Base-by-base conservation (phyloP, 2,329 filamentous ascomycete genomes). In the Whalleya microplaca region DNA sequence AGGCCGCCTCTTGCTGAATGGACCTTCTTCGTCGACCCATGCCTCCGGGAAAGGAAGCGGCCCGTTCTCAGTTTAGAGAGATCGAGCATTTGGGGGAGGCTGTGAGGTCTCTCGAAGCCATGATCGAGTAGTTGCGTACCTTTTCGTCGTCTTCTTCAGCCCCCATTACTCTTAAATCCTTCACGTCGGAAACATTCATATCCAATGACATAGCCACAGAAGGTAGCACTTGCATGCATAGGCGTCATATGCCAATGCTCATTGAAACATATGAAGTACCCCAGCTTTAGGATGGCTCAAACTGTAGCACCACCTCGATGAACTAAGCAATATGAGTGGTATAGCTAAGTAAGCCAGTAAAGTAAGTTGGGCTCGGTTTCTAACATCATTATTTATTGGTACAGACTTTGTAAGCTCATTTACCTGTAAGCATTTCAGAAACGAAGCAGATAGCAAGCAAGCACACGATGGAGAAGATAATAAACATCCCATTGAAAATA, bases 401-500 rank as follows among this genome's bases (percentile, higher is more conserved):
- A n/a, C n/a, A n/a, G n/a, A n/a, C n/a, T n/a, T n/a, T n/a, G n/a
- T n/a, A n/a, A n/a, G n/a, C n/a, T n/a, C n/a, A n/a, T n/a, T n/a
- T n/a, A n/a, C n/a, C n/a, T n/a, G n/a, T n/a, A 4, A 27, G 9
- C 23, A 27, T 4, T 27, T 27, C 23, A 27, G 23, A 27, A 27
- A 27, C 23, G 23, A 27, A 27, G 9, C 5, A 8, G 27, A 48
- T 7, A 45, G 2, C 23, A 40, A 18, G 16, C 40, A 21, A 47
- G n/a, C 32, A 48, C 44, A 16, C 27, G 27, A 47, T 47, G 21
- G 27, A 48, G 29, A 21, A 27, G 23, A 27, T 27, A 9, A 27
- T 27, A 27, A n/a, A 27, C 9, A 27, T 27, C 23, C 23, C 23
- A 27, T 27, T 27, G 50, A 54, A 55, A 57, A 50, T 41, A 45